phyloP scores from a whole-genome alignment of 768 basidiomycete species.

The Lactarius indigo region DNA sequence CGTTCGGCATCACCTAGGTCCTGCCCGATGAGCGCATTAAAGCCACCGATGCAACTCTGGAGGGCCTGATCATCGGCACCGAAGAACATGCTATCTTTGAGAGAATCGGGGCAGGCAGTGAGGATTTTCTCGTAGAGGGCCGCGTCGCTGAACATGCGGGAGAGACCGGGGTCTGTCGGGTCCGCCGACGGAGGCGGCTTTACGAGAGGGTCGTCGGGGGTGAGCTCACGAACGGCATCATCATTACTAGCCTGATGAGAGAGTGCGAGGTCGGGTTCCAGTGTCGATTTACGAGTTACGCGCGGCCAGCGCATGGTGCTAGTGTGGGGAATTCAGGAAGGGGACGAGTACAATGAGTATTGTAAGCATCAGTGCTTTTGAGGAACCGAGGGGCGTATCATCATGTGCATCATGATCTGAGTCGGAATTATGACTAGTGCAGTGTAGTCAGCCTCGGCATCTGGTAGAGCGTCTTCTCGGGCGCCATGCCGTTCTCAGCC shows the following conservation, averaged over 20 bases:
- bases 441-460: no score
- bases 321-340: neutral
- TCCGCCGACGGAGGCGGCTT: neutral
- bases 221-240: neutral
- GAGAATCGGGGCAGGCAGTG: slow-evolving; percentile 9
- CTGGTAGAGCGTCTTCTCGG: no score
- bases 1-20: slow-evolving; percentile 39
- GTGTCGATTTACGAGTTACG: neutral
- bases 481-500: no score
- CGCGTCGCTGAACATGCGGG: slow-evolving; percentile 39
- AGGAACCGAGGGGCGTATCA: neutral
- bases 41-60: slow-evolving; percentile 33
- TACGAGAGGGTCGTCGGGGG: slow-evolving; percentile 7
- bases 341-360: neutral
- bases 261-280: neutral
- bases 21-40: slow-evolving; percentile 42
- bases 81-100: neutral
- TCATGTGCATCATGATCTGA: neutral
- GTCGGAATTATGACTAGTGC: neutral
- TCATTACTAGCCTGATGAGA: neutral
- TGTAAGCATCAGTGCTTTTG: neutral
- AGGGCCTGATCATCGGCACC: slow-evolving; percentile 2
- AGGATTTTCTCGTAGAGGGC: slow-evolving; percentile 39
- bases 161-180: slow-evolving; percentile 28
- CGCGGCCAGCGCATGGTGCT: slow-evolving; percentile 18